Percentiles rank a stretch among this genome's conserved stretches.
These are phyloP conservation scores for Blastobotrys capitulatus DNA, from an alignment of 1,139 yeast genomes.

Conservation along the genomic window DNA sequence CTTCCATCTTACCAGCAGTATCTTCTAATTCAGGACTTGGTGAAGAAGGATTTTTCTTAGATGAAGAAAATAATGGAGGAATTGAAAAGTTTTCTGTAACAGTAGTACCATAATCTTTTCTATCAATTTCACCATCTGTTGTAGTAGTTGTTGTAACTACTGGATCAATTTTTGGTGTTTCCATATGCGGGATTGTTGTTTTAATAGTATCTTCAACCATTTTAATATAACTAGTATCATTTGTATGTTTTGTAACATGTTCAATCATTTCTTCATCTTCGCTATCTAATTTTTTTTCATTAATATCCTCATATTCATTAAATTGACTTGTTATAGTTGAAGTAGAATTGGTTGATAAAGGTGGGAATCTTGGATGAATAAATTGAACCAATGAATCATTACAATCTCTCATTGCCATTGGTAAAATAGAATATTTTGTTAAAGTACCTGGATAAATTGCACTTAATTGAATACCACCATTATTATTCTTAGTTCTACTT, in stretches of 20 bases:
- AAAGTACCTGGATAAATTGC: constrained; percentile 62
- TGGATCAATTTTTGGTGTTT: background rate
- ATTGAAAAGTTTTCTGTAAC: background rate
- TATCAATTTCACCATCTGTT: background rate
- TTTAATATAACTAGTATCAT: background rate
- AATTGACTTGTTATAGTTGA: background rate
- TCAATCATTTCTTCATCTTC: background rate
- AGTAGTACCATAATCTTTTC: background rate
- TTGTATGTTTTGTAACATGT: background rate
- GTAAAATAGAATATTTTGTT: constrained; percentile 56
- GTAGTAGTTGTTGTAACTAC: background rate
- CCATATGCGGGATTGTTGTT: background rate
- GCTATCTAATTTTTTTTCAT: background rate
- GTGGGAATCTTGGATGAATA: constrained; percentile 76
- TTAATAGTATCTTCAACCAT: background rate
- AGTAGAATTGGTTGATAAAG: constrained; percentile 27
- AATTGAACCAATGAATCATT: constrained; percentile 47
- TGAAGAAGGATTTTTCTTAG: background rate
- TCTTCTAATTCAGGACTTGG: background rate
- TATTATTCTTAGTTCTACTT: constrained; percentile 35
- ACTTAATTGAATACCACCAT: constrained; percentile 34
- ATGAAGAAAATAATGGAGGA: background rate
- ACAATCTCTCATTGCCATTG: constrained; percentile 51
- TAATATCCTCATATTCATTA: background rate
- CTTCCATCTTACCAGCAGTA: background rate